Evolutionary conservation across 225 moss, liverwort and hornwort species (phyloP).

Genomic region (Takakia lepidozioides): DNA sequence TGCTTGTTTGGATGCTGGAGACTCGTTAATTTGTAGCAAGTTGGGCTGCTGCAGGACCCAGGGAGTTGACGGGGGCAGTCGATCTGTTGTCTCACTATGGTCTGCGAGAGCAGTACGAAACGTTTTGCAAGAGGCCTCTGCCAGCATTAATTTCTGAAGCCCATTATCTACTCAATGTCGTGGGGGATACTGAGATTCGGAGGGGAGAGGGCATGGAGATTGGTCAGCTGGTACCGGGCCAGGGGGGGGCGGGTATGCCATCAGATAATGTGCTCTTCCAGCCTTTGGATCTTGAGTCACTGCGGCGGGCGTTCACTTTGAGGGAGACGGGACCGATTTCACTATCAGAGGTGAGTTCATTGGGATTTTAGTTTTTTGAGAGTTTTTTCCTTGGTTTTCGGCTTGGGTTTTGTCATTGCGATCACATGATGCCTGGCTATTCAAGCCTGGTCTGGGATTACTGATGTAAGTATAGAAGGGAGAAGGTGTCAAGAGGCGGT

Average conservation of each 20-base stretch:
- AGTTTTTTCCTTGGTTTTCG: no score
- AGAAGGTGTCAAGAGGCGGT: no score
- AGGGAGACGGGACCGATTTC: slow-evolving; percentile 62
- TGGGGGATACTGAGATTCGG: slow-evolving; percentile 76
- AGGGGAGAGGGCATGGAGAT: slow-evolving; percentile 95
- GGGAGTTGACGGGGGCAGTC: slow-evolving; percentile 86
- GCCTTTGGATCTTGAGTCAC: slow-evolving; percentile 60
- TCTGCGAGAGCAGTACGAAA: slow-evolving; percentile 63
- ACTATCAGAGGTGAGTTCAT: slow-evolving; percentile 73
- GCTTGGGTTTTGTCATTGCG: no score
- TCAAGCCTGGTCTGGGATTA: no score
- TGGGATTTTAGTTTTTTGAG: no score
- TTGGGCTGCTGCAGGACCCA: slow-evolving; percentile 30
- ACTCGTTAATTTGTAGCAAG: not conserved
- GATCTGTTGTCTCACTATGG: slow-evolving; percentile 88
- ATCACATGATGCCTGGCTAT: no score
- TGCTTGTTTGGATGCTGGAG: not conserved
- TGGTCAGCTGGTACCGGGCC: slow-evolving; percentile 49
- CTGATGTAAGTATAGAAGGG: no score
- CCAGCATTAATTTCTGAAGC: slow-evolving; percentile 67
- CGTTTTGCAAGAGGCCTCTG: slow-evolving; percentile 76
- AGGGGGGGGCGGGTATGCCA: slow-evolving; percentile 37
- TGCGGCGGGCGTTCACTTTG: slow-evolving; percentile 83
- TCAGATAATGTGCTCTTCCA: slow-evolving; percentile 48
- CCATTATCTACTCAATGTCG: slow-evolving; percentile 59